Percentiles rank a stretch among this genome's conserved stretches.
phyloP scores from a whole-genome alignment of 495 filamentous ascomycete species.

The Talaromyces proteolyticus region DNA sequence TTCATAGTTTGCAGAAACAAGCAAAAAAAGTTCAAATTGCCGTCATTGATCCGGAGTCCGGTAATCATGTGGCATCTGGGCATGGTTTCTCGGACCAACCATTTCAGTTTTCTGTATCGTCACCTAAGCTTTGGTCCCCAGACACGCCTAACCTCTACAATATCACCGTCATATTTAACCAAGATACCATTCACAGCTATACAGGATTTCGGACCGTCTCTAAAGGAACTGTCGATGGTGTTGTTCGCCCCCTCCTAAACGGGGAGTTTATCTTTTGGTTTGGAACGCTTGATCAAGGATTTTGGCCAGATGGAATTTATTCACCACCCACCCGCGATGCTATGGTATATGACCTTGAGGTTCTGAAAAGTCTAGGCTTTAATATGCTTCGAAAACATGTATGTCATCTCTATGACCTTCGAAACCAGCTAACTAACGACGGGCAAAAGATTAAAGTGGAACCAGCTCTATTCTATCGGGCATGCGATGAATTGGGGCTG shows the following conservation, averaged over 20 bases:
- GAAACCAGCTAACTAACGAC: not conserved
- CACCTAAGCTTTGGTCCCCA: conserved; percentile 54
- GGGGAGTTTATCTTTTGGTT: conserved; percentile 61
- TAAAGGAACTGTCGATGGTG: conserved; percentile 44
- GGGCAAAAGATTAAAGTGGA: conserved; percentile 60
- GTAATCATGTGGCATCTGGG: conserved; percentile 29
- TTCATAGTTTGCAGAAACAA: conserved; percentile 26
- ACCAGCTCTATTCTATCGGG: conserved; percentile 55
- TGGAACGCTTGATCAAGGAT: conserved; percentile 63
- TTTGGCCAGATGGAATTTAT: conserved; percentile 64
- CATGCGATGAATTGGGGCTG: conserved; percentile 58
- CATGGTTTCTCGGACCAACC: conserved; percentile 32
- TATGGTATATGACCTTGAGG: conserved; percentile 57
- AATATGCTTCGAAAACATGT: conserved; percentile 67
- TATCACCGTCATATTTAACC: conserved; percentile 47
- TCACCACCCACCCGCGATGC: conserved; percentile 54
- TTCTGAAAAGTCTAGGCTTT: conserved; percentile 56
- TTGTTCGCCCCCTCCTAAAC: conserved; percentile 57
- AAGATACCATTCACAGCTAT: conserved; percentile 53
- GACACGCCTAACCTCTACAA: conserved; percentile 57
- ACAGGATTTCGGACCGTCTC: conserved; percentile 62
- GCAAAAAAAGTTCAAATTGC: conserved; percentile 34
- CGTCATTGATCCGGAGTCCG: conserved; percentile 29
- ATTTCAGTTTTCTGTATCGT: conserved; percentile 47
- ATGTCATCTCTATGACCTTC: conserved; percentile 12